phyloP scores from a whole-genome alignment of 169 alveolate species.

The Blepharisma undulans region DNA sequence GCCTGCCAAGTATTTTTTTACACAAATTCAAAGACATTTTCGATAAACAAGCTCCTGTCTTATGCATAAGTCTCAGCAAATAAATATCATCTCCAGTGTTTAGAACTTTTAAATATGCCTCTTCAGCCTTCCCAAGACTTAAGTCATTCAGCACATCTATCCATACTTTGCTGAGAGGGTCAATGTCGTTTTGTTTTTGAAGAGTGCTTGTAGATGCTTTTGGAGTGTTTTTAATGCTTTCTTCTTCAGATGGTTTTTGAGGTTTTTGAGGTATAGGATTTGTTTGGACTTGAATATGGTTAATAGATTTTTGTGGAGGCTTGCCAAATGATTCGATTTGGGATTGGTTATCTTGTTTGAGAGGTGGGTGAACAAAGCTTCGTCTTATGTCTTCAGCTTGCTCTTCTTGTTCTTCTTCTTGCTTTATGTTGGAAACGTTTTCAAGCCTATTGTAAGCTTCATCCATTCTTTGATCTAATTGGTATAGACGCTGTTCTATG shows the following conservation, averaged over 20 bases:
- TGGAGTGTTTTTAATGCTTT: background rate
- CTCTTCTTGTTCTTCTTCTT: background rate
- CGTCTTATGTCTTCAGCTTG: background rate
- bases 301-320: background rate
- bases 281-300: background rate
- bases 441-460: slow-evolving; percentile 18
- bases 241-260: background rate
- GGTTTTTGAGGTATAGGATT: background rate
- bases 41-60: slow-evolving; percentile 31
- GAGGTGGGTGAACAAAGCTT: slow-evolving; percentile 31
- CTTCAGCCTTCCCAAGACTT: background rate
- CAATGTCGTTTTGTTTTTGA: background rate
- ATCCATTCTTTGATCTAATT: slow-evolving; percentile 16
- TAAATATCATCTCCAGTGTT: slow-evolving; percentile 39
- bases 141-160: background rate
- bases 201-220: background rate
- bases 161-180: slow-evolving; percentile 6
- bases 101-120: slow-evolving; percentile 29
- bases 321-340: background rate
- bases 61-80: slow-evolving; percentile 33
- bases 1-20: background rate
- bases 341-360: background rate
- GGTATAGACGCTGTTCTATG: slow-evolving; percentile 1
- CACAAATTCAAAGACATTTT: background rate
- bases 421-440: background rate